Base-by-base conservation (phyloP, 441 rosid species). In the Aleurites moluccanus region DNA sequence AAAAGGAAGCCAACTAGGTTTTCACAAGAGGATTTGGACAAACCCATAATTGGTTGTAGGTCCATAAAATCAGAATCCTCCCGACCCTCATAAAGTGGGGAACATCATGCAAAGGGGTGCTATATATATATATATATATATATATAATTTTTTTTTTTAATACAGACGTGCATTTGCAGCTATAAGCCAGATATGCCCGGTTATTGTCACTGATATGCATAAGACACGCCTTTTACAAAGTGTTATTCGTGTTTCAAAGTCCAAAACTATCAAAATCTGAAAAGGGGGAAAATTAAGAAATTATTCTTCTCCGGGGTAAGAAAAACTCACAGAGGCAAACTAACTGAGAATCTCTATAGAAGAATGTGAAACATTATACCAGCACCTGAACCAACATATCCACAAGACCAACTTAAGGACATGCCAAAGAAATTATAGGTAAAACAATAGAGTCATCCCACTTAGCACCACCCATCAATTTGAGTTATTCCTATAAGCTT, bases 341-440 rank as follows among this genome's bases (percentile, higher is more conserved):
- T 84, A 84, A 85, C 85, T 80, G 87, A 80, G 87, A 83, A 81
- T 79, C 89, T 78, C 84, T 82, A 84, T 72, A 84, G 88, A 80
- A 80, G 88, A 81, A 85, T 84, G 79, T 80, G 87, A 80, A 80
- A 87, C 86, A 87, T 83, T 83, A 85, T 79, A 83, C 82, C 90
- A 83, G 86, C 89, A 84, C 90, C 88, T 83, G 92, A 89, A 82
- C 84, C 83, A 88, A 85, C 88, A 88, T 83, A 85, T 86, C 72
- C 80, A 84, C 75, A 83, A 83, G 80, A 81, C 84, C 82, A 78
- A 66, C 83, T 86, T 81, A 83, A 86, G 72, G 83, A 73, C 75
- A 75, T 68, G 62, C 73, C 72, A 65, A 30, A 68, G 70, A 59
- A 59, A 78, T 28, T 65, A 65, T 45, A 53, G 50, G 52, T 59